Evolutionary conservation across 2,329 filamentous ascomycete genomes (phyloP).

Genomic region (Diaporthe vaccinii): DNA sequence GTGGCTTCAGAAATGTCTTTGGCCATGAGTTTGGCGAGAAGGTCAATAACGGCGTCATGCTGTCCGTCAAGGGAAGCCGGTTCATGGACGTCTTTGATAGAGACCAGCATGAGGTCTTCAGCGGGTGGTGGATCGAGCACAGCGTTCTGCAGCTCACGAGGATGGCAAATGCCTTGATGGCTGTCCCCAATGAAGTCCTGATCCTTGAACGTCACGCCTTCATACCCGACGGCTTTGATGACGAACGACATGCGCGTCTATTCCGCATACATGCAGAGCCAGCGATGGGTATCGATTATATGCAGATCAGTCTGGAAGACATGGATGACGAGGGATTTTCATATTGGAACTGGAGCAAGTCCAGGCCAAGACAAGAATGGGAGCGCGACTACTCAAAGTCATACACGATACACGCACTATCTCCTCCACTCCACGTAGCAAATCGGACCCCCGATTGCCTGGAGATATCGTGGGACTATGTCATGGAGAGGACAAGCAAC

Average conservation of each 20-base stretch:
- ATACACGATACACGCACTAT: conserved; percentile 27
- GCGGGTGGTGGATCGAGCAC: conserved; percentile 15
- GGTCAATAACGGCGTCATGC: conserved; percentile 14
- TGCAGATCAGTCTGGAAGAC: neutral
- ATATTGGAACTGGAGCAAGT: conserved; percentile 26
- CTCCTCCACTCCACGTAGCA: conserved; percentile 3
- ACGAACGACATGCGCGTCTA: neutral
- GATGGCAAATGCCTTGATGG: conserved; percentile 5
- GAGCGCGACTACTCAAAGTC: conserved; percentile 25
- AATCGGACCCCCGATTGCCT: conserved; percentile 4
- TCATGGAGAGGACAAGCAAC: conserved; percentile 24
- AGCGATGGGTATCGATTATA: neutral
- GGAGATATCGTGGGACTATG: conserved; percentile 29
- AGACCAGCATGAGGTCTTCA: conserved; percentile 12
- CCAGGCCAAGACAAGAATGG: neutral
- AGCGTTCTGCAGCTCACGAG: conserved; percentile 13
- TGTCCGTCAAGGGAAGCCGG: neutral
- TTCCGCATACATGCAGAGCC: neutral
- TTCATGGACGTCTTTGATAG: conserved; percentile 10
- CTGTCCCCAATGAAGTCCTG: neutral
- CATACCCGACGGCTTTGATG: neutral
- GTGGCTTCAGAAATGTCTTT: conserved; percentile 10
- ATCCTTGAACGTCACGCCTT: conserved; percentile 6
- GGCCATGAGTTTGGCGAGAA: conserved; percentile 12
- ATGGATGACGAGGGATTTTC: neutral